Evolutionary conservation across 2,329 filamentous ascomycete species (phyloP).

Genomic region (Didymosphaeria variabile): DNA sequence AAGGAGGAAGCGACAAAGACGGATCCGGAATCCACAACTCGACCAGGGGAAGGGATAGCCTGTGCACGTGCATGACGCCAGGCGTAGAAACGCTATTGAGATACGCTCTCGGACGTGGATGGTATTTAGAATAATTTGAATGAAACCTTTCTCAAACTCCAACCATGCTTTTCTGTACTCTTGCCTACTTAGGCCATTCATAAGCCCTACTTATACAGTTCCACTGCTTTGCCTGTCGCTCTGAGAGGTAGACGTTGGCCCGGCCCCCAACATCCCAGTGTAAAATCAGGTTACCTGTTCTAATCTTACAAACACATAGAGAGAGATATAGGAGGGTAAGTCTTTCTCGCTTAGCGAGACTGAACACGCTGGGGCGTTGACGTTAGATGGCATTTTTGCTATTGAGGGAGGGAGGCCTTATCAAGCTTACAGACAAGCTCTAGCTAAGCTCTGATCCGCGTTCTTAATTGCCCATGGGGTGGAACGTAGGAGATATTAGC

Average conservation of each 20-base stretch:
- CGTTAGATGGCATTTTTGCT: neutral
- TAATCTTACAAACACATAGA: neutral
- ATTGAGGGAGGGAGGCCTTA: neutral
- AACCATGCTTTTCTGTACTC: neutral
- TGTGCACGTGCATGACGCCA: constrained; percentile 3
- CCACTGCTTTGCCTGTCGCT: neutral
- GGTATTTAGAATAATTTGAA: constrained; percentile 18
- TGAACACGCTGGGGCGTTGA: neutral
- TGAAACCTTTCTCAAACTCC: constrained; percentile 19
- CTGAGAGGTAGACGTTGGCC: neutral
- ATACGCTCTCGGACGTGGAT: constrained; percentile 22
- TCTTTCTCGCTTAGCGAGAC: neutral
- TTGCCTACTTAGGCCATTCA: too few species aligned
- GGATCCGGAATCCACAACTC: constrained; percentile 28
- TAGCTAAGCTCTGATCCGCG: neutral
- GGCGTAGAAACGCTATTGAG: constrained; percentile 5
- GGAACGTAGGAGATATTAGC: too few species aligned
- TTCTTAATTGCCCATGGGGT: neutral
- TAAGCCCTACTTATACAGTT: neutral
- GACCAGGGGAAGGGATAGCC: constrained; percentile 10
- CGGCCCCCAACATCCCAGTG: neutral
- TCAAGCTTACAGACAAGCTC: neutral
- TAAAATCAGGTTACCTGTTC: neutral
- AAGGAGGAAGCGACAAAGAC: constrained; percentile 15
- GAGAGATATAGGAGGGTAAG: neutral